A percentile compares a stretch with the other conserved stretches of the same genome.
Conservation (phyloP, 306 rosid species). For the Malus fusca region DNA sequence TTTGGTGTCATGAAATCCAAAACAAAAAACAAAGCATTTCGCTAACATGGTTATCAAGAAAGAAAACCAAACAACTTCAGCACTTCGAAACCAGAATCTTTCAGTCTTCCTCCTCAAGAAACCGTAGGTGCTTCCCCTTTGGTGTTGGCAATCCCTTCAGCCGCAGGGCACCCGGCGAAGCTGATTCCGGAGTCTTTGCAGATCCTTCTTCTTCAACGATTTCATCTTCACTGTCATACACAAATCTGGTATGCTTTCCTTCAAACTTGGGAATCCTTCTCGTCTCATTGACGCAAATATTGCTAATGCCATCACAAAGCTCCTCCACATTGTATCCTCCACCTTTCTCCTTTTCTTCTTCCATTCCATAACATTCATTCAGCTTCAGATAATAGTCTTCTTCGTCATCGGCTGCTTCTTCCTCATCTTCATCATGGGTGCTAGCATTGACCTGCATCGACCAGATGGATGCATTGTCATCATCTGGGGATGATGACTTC, state of each 20-base stretch:
- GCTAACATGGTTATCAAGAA: slow-evolving; percentile 28
- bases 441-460: slow-evolving; percentile 84
- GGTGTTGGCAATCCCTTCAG: slow-evolving; percentile 87
- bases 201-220: slow-evolving; percentile 29
- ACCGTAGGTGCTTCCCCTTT: slow-evolving; percentile 79
- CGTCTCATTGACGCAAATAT: slow-evolving; percentile 49
- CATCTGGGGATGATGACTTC: slow-evolving; percentile 33
- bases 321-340: slow-evolving; percentile 40
- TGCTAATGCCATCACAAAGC: slow-evolving; percentile 61
- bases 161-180: slow-evolving; percentile 11
- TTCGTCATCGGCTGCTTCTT: slow-evolving; percentile 25
- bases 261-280: slow-evolving; percentile 33
- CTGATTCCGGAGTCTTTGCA: background rate
- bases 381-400: slow-evolving; percentile 17
- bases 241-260: slow-evolving; percentile 77
- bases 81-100: background rate
- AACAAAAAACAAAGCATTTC: background rate
- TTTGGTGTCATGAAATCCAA: background rate
- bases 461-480: slow-evolving; percentile 79
- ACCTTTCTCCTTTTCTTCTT: slow-evolving; percentile 9
- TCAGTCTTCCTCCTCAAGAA: slow-evolving; percentile 40
- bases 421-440: slow-evolving; percentile 48
- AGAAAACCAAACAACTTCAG: slow-evolving; percentile 14
- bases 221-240: slow-evolving; percentile 66
- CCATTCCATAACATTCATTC: slow-evolving; percentile 20